These are phyloP conservation scores for Candida gorgasii DNA, from an alignment of 805 yeast species.

Conservation along the genomic window DNA sequence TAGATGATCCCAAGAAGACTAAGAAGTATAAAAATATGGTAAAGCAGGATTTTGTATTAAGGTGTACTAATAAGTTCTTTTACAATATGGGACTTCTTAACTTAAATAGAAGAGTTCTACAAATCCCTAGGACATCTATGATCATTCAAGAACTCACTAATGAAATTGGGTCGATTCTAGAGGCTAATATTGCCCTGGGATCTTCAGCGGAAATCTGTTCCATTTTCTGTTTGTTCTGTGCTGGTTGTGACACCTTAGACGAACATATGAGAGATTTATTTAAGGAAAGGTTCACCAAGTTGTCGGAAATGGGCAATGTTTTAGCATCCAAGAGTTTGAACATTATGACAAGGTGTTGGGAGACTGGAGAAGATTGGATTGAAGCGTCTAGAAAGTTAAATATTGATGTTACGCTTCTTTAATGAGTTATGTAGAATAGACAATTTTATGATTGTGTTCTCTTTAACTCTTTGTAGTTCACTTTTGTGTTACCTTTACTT, in stretches of 20 bases:
- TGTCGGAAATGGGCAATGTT: slow-evolving; percentile 45
- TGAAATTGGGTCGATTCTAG: slow-evolving; percentile 39
- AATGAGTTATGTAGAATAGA: background rate
- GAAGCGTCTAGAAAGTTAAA: slow-evolving; percentile 43
- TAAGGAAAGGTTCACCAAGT: slow-evolving; percentile 37
- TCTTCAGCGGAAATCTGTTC: slow-evolving; percentile 57
- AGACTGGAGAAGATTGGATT: slow-evolving; percentile 52
- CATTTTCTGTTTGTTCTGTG: slow-evolving; percentile 55
- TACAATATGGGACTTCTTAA: slow-evolving; percentile 56
- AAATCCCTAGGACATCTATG: slow-evolving; percentile 44
- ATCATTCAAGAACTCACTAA: slow-evolving; percentile 50
- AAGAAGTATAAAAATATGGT: slow-evolving; percentile 20
- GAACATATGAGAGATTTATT: slow-evolving; percentile 35
- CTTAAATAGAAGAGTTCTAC: slow-evolving; percentile 55
- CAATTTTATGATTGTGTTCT: background rate
- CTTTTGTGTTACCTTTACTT: background rate
- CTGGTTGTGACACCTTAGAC: slow-evolving; percentile 57
- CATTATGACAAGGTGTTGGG: slow-evolving; percentile 57
- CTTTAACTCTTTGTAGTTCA: background rate
- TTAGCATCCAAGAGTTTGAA: slow-evolving; percentile 47
- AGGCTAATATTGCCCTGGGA: slow-evolving; percentile 41
- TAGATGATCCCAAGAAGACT: slow-evolving; percentile 4
- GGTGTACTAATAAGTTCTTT: slow-evolving; percentile 54
- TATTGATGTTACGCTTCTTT: slow-evolving; percentile 38
- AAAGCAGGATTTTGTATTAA: slow-evolving; percentile 33